Percentiles rank a stretch among this genome's conserved stretches.
Conservation (phyloP, 1,284 basidiomycete genomes). For the Veloboletus limbatus region DNA sequence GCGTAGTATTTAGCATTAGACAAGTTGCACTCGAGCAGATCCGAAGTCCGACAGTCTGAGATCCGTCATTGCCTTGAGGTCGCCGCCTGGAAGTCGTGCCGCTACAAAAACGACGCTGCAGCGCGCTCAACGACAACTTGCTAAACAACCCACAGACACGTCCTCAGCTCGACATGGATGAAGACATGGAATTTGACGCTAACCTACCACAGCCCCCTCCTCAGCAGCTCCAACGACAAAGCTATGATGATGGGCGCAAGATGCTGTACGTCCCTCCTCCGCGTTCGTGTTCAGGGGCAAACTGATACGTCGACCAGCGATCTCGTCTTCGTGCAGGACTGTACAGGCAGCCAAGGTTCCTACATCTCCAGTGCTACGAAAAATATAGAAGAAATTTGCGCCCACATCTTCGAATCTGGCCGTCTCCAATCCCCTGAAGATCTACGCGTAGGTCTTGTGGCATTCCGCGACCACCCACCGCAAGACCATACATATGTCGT, state of each 20-base stretch:
- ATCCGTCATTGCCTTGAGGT: constrained; percentile 41
- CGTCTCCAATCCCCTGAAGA: constrained; percentile 85
- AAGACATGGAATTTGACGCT: constrained; percentile 68
- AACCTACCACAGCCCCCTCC: constrained; percentile 35
- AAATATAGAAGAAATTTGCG: constrained; percentile 97
- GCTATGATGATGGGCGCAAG: constrained; percentile 51
- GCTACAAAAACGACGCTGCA: constrained; percentile 17
- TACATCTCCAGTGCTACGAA: constrained; percentile 91
- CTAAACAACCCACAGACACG: too few species aligned
- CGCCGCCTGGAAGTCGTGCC: constrained; percentile 26
- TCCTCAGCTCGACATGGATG: constrained; percentile 60
- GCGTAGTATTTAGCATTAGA: constrained; percentile 17
- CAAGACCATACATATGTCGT: constrained; percentile 94
- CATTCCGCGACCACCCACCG: constrained; percentile 92
- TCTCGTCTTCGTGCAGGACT: constrained; percentile 88
- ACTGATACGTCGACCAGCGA: constrained; percentile 51
- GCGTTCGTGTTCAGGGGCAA: constrained; percentile 7
- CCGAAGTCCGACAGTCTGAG: constrained; percentile 33
- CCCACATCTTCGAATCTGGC: constrained; percentile 93
- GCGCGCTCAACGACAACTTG: constrained; percentile 12
- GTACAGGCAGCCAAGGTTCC: constrained; percentile 84
- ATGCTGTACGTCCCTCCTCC: constrained; percentile 71
- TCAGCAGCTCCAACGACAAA: constrained; percentile 31
- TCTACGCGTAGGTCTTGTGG: constrained; percentile 86
- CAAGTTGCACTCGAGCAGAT: constrained; percentile 24